Evolutionary conservation across 2,329 filamentous ascomycete species (phyloP), one percentile per base, ranked within the genome.

Genomic region (Calonectria henricotiae): DNA sequence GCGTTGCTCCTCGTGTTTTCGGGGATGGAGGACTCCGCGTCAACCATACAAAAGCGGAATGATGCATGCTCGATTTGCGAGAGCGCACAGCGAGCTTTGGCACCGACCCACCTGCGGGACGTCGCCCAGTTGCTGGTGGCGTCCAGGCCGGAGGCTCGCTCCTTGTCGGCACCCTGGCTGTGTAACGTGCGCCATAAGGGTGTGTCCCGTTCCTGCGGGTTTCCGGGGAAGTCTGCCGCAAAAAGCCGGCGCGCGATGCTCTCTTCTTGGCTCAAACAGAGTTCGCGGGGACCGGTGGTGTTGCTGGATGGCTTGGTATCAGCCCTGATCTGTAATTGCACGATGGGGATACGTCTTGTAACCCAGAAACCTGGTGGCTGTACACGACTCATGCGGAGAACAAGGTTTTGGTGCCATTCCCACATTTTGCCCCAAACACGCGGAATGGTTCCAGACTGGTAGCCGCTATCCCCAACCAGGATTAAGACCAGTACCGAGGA

Each of bases 311-410:
- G 23, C n/a, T 13, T 20, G 51, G 6, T 39, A 58, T 58, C 51
- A 58, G 32, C 51, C 49, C 20, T 23, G 51, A n/a, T 5, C 30
- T 20, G 5, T 37, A 25, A 58, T 39, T 5, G 51, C 51, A 58
- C 13, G 51, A 58, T 58, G 25, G 20, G n/a, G 32, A 17, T 25
- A 39, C 51, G 51, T 27, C 51, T 39, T 58, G 51, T 23, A n/a
- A 25, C 5, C 15, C 20, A 5, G 49, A 15, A 17, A 39, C 51
- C 13, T 15, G 20, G 32, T 55, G 35, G 20, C 11, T 4, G 30
- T 0, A 39, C 51, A 25, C 51, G 51, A 58, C 51, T 58, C 51
- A 39, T 58, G 51, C 51, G 51, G 51, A 58, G 51, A 58, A 58
- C 51, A 58, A 58, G 35, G 51, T 58, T 58, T 39, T 58, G 13